Conservation (phyloP, 2,329 filamentous ascomycete genomes). For the Spiromastix sp. region DNA sequence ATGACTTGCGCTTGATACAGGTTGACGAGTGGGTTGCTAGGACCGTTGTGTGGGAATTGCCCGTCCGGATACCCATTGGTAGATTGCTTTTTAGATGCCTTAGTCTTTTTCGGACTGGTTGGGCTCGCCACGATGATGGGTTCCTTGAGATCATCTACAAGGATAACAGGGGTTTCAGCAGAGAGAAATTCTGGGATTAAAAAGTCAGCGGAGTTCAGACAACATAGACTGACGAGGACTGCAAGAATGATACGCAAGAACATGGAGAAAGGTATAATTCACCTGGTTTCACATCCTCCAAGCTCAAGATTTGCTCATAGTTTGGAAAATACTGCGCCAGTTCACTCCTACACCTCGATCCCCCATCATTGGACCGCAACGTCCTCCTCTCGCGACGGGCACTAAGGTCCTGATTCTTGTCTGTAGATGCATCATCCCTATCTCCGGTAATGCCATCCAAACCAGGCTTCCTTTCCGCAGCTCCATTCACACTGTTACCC, state of each 20-base stretch:
- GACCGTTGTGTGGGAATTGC: not conserved
- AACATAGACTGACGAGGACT: conserved; percentile 1
- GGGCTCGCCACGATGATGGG: conserved; percentile 8
- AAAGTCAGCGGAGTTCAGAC: conserved; percentile 5
- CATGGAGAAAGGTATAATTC: conserved; percentile 15
- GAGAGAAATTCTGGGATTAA: conserved; percentile 57
- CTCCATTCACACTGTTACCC: not conserved
- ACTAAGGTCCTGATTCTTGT: not conserved
- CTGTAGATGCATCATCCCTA: conserved; percentile 4
- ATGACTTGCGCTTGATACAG: conserved; percentile 32
- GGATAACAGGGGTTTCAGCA: conserved; percentile 59
- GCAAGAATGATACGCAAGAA: conserved; percentile 22
- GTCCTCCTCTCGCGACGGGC: conserved; percentile 52
- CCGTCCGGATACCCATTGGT: conserved; percentile 18
- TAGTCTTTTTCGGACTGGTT: conserved; percentile 1
- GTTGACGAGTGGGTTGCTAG: conserved; percentile 25
- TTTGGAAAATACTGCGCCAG: conserved; percentile 83
- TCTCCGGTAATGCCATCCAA: conserved; percentile 4
- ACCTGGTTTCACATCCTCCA: conserved; percentile 71
- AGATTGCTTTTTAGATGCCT: conserved; percentile 7
- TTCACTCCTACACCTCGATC: conserved; percentile 80
- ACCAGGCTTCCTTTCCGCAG: not conserved
- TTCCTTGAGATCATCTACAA: conserved; percentile 49
- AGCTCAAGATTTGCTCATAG: conserved; percentile 88
- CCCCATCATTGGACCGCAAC: conserved; percentile 73